These are phyloP conservation scores for Cryptococcus sp. DNA, from an alignment of 1,284 basidiomycete species.

Conservation along the genomic window DNA sequence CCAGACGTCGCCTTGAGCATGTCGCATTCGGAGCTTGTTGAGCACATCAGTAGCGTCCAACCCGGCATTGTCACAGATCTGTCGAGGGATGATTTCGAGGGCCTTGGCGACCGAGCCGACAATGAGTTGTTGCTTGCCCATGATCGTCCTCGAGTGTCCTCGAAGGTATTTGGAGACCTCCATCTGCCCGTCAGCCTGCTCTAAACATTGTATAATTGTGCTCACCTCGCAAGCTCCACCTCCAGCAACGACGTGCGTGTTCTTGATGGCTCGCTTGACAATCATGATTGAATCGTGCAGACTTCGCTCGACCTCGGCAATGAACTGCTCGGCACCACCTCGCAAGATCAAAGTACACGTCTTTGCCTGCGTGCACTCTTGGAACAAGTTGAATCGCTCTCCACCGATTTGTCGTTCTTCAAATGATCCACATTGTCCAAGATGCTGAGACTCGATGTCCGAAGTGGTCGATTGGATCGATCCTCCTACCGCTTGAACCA, in stretches of 20 bases:
- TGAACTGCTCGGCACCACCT: slow-evolving; percentile 98
- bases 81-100: slow-evolving; percentile 93
- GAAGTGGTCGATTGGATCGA: slow-evolving; percentile 92
- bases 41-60: slow-evolving; percentile 95
- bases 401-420: slow-evolving; percentile 96
- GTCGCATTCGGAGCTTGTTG: slow-evolving; percentile 95
- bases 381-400: slow-evolving; percentile 95
- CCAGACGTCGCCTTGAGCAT: slow-evolving; percentile 81
- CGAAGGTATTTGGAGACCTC: slow-evolving; percentile 90
- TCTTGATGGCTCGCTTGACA: slow-evolving; percentile 93
- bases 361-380: slow-evolving; percentile 89
- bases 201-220: neutral
- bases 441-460: slow-evolving; percentile 82
- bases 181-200: slow-evolving; percentile 59
- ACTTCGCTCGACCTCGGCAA: slow-evolving; percentile 95
- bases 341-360: slow-evolving; percentile 94
- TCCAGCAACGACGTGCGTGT: slow-evolving; percentile 92
- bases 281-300: slow-evolving; percentile 99
- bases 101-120: slow-evolving; percentile 95
- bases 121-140: slow-evolving; percentile 93
- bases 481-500: slow-evolving; percentile 93
- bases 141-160: slow-evolving; percentile 82
- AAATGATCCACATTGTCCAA: slow-evolving; percentile 85
- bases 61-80: slow-evolving; percentile 98
- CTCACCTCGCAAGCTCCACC: slow-evolving; percentile 92